These are phyloP conservation scores for Verticillium isaacii DNA, from an alignment of 2,329 filamentous ascomycete species.

Conservation along the genomic window DNA sequence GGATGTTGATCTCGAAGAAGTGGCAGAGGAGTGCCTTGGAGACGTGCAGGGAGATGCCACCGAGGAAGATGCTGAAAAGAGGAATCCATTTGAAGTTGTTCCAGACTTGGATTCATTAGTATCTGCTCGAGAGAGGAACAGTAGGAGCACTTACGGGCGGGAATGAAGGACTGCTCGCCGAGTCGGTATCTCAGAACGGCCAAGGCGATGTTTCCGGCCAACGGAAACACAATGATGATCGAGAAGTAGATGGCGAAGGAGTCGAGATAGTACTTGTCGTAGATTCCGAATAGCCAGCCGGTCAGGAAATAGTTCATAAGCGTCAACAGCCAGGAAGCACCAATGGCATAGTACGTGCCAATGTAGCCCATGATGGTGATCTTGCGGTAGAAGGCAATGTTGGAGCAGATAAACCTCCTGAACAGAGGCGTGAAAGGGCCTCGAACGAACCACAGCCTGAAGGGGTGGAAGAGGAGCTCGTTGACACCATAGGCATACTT, in stretches of 20 bases:
- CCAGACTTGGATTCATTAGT: slow-evolving; percentile 23
- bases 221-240: slow-evolving; percentile 61
- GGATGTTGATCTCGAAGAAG: slow-evolving; percentile 36
- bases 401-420: slow-evolving; percentile 52
- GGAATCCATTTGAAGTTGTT: slow-evolving; percentile 61
- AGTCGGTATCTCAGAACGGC: slow-evolving; percentile 60
- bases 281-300: slow-evolving; percentile 64
- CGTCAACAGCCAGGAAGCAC: slow-evolving; percentile 61
- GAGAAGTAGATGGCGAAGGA: slow-evolving; percentile 61
- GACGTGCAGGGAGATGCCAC: slow-evolving; percentile 37
- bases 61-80: slow-evolving; percentile 42
- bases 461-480: slow-evolving; percentile 65
- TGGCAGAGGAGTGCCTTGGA: slow-evolving; percentile 35
- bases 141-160: slow-evolving; percentile 12
- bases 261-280: slow-evolving; percentile 64
- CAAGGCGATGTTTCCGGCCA: slow-evolving; percentile 54
- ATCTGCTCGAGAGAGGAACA: background rate
- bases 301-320: slow-evolving; percentile 66
- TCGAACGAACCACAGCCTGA: slow-evolving; percentile 55
- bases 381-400: slow-evolving; percentile 62
- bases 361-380: slow-evolving; percentile 68
- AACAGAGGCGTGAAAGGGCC: slow-evolving; percentile 65
- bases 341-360: slow-evolving; percentile 66
- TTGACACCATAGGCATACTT: slow-evolving; percentile 71
- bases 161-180: slow-evolving; percentile 45